Evolutionary conservation across 2,329 filamentous ascomycete species (phyloP).

Genomic region (Geoglossum cookeanum): DNA sequence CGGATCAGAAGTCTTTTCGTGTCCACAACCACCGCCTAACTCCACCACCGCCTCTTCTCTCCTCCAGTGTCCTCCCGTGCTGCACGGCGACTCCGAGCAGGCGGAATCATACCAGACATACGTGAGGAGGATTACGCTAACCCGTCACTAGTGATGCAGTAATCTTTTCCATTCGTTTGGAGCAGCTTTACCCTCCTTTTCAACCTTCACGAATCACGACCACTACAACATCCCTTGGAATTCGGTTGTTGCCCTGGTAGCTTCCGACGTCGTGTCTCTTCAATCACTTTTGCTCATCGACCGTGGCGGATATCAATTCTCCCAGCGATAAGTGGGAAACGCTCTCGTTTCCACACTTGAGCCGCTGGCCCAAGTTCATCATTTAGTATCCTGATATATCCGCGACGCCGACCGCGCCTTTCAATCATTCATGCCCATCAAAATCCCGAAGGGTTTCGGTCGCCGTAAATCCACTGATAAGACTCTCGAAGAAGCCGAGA

Average conservation of each 20-base stretch:
- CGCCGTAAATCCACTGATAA: conserved; percentile 36
- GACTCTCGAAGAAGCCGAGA: conserved; percentile 28
- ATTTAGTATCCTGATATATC: background rate
- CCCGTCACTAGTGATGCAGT: background rate
- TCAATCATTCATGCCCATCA: conserved; percentile 12
- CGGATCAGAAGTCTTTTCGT: background rate
- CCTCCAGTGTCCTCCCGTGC: background rate
- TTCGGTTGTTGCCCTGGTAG: background rate
- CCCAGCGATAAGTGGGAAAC: background rate
- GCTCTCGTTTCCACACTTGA: background rate
- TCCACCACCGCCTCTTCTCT: background rate
- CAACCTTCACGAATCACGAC: background rate
- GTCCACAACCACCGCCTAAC: background rate
- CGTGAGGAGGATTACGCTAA: background rate
- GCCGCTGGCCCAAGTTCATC: background rate
- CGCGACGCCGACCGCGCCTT: conserved; percentile 1
- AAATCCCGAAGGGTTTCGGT: conserved; percentile 31
- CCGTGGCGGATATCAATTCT: background rate
- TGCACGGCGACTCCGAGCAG: background rate
- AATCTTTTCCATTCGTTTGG: background rate
- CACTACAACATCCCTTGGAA: background rate
- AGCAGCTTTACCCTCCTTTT: background rate
- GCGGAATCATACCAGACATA: background rate
- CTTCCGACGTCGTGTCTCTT: background rate
- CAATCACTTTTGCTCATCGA: background rate